These are phyloP conservation scores for Calonectria ilicicola DNA, from an alignment of 2,329 filamentous ascomycete species.

Conservation along the genomic window DNA sequence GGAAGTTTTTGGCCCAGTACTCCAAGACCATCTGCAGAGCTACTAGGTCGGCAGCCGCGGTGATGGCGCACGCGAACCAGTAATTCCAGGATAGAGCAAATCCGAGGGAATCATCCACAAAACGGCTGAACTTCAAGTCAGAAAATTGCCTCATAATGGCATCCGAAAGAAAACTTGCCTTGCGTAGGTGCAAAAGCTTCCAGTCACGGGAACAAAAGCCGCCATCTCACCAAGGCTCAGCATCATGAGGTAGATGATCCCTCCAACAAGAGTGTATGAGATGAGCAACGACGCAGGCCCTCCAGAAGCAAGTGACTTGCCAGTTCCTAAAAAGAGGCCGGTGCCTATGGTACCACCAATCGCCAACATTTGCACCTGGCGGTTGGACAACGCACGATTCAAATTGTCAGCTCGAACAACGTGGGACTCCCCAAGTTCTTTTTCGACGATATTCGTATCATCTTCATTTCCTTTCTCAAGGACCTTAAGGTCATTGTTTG, in stretches of 20 bases:
- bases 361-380: slow-evolving; percentile 77
- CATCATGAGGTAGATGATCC: slow-evolving; percentile 70
- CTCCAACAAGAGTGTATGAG: slow-evolving; percentile 67
- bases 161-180: slow-evolving; percentile 47
- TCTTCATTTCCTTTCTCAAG: background rate
- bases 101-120: slow-evolving; percentile 65
- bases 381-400: slow-evolving; percentile 66
- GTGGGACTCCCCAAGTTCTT: background rate
- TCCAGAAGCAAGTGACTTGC: slow-evolving; percentile 68
- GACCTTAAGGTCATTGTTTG: background rate
- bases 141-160: slow-evolving; percentile 45
- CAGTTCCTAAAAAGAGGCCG: slow-evolving; percentile 72
- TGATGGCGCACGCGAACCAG: slow-evolving; percentile 74
- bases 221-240: slow-evolving; percentile 71
- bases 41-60: slow-evolving; percentile 68
- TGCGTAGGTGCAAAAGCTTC: slow-evolving; percentile 65
- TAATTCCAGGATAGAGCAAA: slow-evolving; percentile 70
- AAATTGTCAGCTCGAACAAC: slow-evolving; percentile 55
- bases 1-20: slow-evolving; percentile 72
- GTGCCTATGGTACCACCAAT: slow-evolving; percentile 71
- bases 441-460: background rate
- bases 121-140: slow-evolving; percentile 46
- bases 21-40: slow-evolving; percentile 63
- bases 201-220: slow-evolving; percentile 62
- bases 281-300: slow-evolving; percentile 71